These are phyloP conservation scores for Coemansia sp. DNA, from an alignment of 192 early-diverging fungal genomes.

Conservation along the genomic window DNA sequence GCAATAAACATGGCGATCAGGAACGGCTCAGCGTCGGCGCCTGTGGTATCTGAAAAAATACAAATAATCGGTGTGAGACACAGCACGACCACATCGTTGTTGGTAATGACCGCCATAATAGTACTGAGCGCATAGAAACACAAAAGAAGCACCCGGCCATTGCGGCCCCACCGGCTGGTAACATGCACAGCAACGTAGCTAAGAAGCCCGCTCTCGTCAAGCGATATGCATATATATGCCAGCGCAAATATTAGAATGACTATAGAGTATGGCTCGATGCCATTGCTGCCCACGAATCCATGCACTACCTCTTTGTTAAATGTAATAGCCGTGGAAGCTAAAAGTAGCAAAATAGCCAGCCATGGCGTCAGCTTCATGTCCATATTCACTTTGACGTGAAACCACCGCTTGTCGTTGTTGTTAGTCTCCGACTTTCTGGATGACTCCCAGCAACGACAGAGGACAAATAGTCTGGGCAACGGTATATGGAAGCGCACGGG, in stretches of 20 bases:
- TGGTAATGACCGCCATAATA: constrained; percentile 71
- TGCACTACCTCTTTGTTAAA: constrained; percentile 43
- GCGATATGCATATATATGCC: constrained; percentile 81
- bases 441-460: background rate
- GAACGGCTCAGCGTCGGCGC: constrained; percentile 64
- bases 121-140: constrained; percentile 70
- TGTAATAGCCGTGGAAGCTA: constrained; percentile 58
- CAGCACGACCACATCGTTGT: constrained; percentile 84
- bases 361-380: constrained; percentile 73
- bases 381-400: constrained; percentile 48
- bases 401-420: background rate
- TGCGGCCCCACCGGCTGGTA: constrained; percentile 59
- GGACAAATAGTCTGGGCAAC: constrained; percentile 18
- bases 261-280: constrained; percentile 69
- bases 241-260: constrained; percentile 79
- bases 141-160: constrained; percentile 63
- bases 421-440: background rate
- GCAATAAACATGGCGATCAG: constrained; percentile 76
- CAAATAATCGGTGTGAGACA: constrained; percentile 78
- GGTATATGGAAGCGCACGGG: constrained; percentile 58
- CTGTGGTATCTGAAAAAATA: constrained; percentile 67
- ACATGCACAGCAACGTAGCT: constrained; percentile 76
- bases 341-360: constrained; percentile 66
- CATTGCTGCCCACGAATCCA: constrained; percentile 65
- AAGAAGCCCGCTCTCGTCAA: constrained; percentile 80